These are phyloP conservation scores for Jimgerdemannia lactiflua DNA, from an alignment of 192 early-diverging fungal genomes.

Conservation along the genomic window DNA sequence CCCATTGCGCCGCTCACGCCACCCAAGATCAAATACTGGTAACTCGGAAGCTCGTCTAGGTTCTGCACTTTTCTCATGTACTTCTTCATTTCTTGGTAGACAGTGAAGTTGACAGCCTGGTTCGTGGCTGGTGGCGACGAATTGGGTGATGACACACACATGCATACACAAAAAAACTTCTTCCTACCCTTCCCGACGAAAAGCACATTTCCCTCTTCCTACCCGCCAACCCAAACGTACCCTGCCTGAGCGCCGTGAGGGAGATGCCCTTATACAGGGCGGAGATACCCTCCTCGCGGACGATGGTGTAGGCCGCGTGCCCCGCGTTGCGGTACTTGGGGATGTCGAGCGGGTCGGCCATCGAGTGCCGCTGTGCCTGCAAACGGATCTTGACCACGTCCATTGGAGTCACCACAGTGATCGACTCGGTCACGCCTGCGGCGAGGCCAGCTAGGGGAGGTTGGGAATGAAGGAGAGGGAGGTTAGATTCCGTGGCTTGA, in stretches of 20 bases:
- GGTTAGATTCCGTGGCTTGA: conserved; percentile 30
- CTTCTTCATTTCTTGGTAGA: conserved; percentile 91
- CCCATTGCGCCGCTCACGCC: conserved; percentile 85
- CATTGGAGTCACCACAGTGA: conserved; percentile 97
- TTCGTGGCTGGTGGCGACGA: conserved; percentile 68
- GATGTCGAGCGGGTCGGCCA: conserved; percentile 93
- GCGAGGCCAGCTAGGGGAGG: conserved; percentile 72
- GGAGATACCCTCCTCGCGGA: conserved; percentile 84
- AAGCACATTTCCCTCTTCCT: too few species aligned
- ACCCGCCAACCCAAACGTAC: too few species aligned
- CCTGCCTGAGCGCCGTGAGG: conserved; percentile 91
- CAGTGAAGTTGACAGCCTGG: conserved; percentile 99
- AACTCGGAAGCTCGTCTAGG: conserved; percentile 76
- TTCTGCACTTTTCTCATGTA: conserved; percentile 69
- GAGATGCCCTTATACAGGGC: conserved; percentile 95
- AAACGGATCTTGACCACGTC: conserved; percentile 99
- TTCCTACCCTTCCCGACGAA: too few species aligned
- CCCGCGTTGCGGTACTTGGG: conserved; percentile 96
- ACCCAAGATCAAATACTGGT: conserved; percentile 88
- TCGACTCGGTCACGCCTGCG: conserved; percentile 92
- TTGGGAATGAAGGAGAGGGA: conserved; percentile 3
- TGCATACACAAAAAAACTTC: not conserved
- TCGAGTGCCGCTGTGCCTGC: conserved; percentile 95
- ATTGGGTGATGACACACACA: not conserved
- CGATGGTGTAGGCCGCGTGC: conserved; percentile 88